phyloP scores from a whole-genome alignment of 768 basidiomycete genomes.

The Mycena floridula region DNA sequence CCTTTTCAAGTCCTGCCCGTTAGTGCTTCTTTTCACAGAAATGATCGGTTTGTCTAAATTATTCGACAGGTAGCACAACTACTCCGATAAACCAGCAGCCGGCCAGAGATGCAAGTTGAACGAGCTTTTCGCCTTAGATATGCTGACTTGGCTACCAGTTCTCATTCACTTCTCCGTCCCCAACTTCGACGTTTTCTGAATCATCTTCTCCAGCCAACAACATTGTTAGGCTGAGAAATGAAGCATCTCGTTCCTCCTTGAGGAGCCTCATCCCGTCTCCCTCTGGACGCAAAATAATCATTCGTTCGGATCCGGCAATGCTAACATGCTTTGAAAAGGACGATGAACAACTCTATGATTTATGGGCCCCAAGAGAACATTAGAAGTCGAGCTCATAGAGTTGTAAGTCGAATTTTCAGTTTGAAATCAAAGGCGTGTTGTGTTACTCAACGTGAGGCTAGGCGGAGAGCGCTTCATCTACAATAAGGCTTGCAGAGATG shows the following conservation, averaged over 20 bases:
- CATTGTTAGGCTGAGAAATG: constrained; percentile 10
- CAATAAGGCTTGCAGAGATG: too few relatives aligned
- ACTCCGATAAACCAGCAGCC: too few relatives aligned
- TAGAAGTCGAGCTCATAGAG: background rate
- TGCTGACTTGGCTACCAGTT: too few relatives aligned
- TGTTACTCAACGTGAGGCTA: background rate
- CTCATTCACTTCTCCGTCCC: constrained; percentile 4
- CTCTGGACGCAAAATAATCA: constrained; percentile 12
- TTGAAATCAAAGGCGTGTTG: background rate
- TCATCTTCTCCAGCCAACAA: constrained; percentile 9
- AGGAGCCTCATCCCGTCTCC: constrained; percentile 21
- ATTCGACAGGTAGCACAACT: too few relatives aligned
- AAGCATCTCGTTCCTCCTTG: constrained; percentile 24
- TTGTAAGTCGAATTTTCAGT: constrained; percentile 5
- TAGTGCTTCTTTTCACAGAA: too few relatives aligned
- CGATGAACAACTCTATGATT: constrained; percentile 71
- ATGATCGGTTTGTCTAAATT: too few relatives aligned
- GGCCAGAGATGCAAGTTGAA: too few relatives aligned
- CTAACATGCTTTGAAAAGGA: constrained; percentile 69
- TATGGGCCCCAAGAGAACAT: constrained; percentile 56
- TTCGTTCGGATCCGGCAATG: constrained; percentile 62
- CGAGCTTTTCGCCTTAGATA: too few relatives aligned
- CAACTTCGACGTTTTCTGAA: constrained; percentile 26
- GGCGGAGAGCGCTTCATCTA: too few relatives aligned
- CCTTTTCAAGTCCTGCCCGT: too few relatives aligned